Conservation (phyloP, 1,284 basidiomycete species). For the Moesziomyces sp. region DNA sequence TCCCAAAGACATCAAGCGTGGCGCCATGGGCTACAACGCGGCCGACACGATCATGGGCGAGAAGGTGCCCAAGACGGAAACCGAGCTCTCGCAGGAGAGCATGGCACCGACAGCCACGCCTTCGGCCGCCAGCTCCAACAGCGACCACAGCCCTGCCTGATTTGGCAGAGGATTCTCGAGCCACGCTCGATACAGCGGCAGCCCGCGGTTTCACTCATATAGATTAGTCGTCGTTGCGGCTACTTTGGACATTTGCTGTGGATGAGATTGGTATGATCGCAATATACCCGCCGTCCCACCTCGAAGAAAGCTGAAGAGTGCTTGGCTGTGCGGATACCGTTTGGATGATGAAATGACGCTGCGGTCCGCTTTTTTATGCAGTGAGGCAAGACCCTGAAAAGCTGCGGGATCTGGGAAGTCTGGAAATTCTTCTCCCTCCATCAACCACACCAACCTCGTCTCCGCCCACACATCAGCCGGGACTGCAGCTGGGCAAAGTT, state of each 20-base stretch:
- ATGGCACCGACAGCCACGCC: neutral
- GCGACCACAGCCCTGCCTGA: constrained; percentile 19
- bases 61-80: constrained; percentile 7
- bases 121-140: constrained; percentile 7
- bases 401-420: too few relatives aligned
- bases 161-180: neutral
- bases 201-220: neutral
- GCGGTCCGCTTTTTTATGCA: too few relatives aligned
- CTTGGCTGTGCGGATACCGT: neutral
- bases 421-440: too few relatives aligned
- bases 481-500: too few relatives aligned
- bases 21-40: constrained; percentile 18
- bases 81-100: constrained; percentile 4
- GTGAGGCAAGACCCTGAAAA: too few relatives aligned
- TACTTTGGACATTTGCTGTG: neutral
- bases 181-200: neutral
- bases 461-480: too few relatives aligned
- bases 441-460: too few relatives aligned
- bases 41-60: constrained; percentile 13
- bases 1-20: constrained; percentile 19
- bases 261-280: neutral
- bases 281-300: neutral
- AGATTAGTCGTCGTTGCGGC: neutral
- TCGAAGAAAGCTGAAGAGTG: neutral
- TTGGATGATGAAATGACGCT: too few relatives aligned